Evolutionary conservation across 2,329 filamentous ascomycete genomes (phyloP).

Genomic region (Monosporascus sp.): DNA sequence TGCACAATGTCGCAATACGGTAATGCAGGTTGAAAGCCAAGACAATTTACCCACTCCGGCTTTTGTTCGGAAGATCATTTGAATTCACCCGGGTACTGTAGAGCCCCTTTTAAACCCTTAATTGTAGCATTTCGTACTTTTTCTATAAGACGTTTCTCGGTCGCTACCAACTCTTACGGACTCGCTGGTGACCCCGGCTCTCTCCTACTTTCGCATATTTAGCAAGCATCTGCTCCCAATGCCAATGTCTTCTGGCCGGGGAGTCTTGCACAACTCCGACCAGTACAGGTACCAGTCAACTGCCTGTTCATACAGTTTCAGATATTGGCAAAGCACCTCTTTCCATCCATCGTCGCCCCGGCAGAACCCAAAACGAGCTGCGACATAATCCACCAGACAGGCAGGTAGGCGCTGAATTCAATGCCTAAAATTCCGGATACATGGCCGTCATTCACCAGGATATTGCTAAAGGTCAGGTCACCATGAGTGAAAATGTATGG

Average conservation of each 20-base stretch:
- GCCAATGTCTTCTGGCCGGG: neutral
- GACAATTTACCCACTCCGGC: neutral
- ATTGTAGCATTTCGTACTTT: neutral
- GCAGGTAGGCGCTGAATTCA: conserved; percentile 1
- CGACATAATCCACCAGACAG: conserved; percentile 1
- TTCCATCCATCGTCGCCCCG: conserved; percentile 1
- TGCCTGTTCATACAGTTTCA: neutral
- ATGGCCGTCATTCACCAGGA: conserved; percentile 2
- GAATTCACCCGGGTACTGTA: too few species aligned
- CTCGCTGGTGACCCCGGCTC: too few species aligned
- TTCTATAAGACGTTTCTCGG: too few species aligned
- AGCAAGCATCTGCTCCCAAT: neutral
- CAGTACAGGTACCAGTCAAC: neutral
- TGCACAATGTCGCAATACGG: neutral
- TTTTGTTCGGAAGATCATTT: neutral
- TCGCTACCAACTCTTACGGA: too few species aligned
- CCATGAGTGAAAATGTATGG: conserved; percentile 3
- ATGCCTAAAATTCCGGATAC: conserved; percentile 4
- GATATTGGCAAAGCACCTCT: neutral
- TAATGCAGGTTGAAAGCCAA: neutral
- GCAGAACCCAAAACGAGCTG: neutral
- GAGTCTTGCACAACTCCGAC: neutral
- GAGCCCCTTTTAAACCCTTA: neutral
- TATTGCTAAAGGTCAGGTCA: neutral
- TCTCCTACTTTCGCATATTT: neutral